Percentiles rank a stretch among this genome's conserved stretches.
Evolutionary conservation across 176 grass and related monocot species (phyloP).

Genomic region (Eleusine indica): DNA sequence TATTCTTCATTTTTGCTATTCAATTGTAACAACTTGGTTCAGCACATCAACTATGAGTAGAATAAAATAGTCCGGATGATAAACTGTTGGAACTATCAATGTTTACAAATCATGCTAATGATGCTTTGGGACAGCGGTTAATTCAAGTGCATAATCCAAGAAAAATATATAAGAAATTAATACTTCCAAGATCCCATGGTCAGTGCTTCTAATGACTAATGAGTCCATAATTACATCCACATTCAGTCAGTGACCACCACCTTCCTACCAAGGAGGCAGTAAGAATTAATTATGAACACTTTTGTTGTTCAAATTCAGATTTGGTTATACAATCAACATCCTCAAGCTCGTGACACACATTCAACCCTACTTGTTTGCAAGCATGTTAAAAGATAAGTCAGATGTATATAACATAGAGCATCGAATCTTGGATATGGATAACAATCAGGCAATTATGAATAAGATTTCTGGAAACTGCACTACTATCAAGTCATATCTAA

Average conservation of each 20-base stretch:
- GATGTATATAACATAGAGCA: not conserved
- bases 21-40: constrained; percentile 14
- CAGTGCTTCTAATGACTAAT: not conserved
- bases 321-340: not conserved
- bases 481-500: not conserved
- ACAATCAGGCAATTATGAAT: not conserved
- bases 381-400: not conserved
- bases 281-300: too few species aligned
- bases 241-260: not conserved
- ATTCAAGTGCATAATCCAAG: not conserved
- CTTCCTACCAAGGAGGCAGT: not conserved
- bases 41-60: not conserved
- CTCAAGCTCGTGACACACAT: not conserved
- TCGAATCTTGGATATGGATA: not conserved
- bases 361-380: not conserved
- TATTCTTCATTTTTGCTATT: not conserved
- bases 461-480: not conserved
- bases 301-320: too few species aligned
- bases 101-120: not conserved
- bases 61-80: constrained; percentile 19
- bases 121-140: not conserved
- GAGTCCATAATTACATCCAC: not conserved
- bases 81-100: too few species aligned
- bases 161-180: not conserved
- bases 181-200: not conserved